phyloP scores from a whole-genome alignment of 2,329 filamentous ascomycete species.

The Hymenoscyphus fraxineus region DNA sequence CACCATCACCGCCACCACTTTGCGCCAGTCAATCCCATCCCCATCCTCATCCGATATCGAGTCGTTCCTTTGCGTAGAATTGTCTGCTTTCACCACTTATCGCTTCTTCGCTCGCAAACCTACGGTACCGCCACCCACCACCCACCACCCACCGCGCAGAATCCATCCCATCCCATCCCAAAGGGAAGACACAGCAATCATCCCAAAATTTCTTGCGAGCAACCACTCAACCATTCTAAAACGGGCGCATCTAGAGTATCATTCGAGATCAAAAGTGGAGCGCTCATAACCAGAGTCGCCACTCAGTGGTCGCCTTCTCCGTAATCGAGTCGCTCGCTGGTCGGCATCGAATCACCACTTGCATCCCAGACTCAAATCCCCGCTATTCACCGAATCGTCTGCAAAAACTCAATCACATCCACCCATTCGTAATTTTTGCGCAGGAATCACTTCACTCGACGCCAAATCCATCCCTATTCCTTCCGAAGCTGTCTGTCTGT shows the following conservation, averaged over 20 bases:
- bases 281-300: neutral
- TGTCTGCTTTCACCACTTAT: neutral
- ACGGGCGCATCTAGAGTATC: neutral
- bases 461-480: neutral
- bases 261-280: neutral
- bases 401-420: constrained; percentile 5
- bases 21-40: neutral
- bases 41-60: neutral
- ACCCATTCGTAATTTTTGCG: constrained; percentile 2
- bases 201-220: neutral
- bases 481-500: neutral
- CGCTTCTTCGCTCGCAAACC: neutral
- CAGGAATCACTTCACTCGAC: no score
- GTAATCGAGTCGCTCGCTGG: constrained; percentile 20
- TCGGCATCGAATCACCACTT: constrained; percentile 16
- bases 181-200: neutral
- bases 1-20: neutral
- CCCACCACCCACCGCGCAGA: no score
- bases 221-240: neutral
- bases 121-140: neutral
- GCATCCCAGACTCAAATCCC: constrained; percentile 15
- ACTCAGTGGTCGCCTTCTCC: neutral
- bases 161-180: neutral
- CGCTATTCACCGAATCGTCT: constrained; percentile 8
- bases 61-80: neutral